Evolutionary conservation across 2,329 filamentous ascomycete species (phyloP).

Genomic region (Corniculantispora saksenae): DNA sequence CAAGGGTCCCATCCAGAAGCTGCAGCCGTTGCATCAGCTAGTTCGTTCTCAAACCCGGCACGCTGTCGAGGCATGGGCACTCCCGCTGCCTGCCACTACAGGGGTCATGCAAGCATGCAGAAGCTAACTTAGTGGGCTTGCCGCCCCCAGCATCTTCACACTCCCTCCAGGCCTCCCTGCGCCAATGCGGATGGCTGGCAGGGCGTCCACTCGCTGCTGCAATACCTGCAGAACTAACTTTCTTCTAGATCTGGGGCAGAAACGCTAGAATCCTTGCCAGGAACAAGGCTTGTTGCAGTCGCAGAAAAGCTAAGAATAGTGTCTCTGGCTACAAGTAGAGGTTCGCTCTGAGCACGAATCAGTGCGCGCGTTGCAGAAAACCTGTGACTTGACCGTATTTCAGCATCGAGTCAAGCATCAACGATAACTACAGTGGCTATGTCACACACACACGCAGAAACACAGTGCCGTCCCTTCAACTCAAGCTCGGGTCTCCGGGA

Average conservation of each 20-base stretch:
- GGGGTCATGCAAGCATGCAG: neutral
- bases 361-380: neutral
- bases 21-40: neutral
- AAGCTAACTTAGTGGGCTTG: constrained; percentile 5
- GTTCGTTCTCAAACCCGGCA: neutral
- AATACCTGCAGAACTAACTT: constrained; percentile 12
- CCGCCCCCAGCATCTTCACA: neutral
- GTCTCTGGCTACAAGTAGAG: neutral
- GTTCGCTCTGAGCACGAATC: neutral
- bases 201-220: neutral
- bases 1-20: neutral
- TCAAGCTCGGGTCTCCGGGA: neutral
- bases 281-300: neutral
- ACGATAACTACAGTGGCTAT: neutral
- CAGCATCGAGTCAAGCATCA: too few relatives aligned
- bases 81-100: neutral
- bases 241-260: constrained; percentile 18
- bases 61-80: constrained; percentile 7
- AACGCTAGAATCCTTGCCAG: constrained; percentile 11
- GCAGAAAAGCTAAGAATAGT: neutral
- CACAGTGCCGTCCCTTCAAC: too few relatives aligned
- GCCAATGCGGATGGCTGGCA: neutral
- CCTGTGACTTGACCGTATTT: neutral
- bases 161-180: neutral
- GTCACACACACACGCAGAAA: neutral